Evolutionary conservation across 176 grass and related monocot species (phyloP).

Genomic region (Secale cereale): DNA sequence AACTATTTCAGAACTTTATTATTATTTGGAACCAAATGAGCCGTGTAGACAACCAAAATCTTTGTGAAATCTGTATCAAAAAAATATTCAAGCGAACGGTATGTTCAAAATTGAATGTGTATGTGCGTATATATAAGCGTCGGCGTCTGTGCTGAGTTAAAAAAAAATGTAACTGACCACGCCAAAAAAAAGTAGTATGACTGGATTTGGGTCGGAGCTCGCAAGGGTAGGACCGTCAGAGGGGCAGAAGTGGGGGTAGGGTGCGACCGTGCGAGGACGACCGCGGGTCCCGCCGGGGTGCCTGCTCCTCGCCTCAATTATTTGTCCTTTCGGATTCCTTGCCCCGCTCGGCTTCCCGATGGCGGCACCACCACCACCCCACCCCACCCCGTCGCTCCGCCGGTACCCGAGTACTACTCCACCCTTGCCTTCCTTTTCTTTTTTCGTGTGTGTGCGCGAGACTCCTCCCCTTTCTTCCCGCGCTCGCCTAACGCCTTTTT

Average conservation of each 20-base stretch:
- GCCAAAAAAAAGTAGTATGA: too few species aligned
- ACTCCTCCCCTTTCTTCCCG: background rate
- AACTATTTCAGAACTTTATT: too few species aligned
- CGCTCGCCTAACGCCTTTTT: background rate
- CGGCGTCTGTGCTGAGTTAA: too few species aligned
- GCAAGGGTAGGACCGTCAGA: background rate
- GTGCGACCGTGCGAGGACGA: background rate
- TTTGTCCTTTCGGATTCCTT: constrained; percentile 44
- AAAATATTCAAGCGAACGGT: too few species aligned
- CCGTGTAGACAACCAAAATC: too few species aligned
- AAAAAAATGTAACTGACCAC: too few species aligned
- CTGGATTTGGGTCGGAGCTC: background rate
- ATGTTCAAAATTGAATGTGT: background rate
- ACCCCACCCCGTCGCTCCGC: background rate
- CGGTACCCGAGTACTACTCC: background rate
- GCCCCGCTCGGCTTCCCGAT: background rate
- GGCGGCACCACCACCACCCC: background rate
- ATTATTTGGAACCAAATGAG: too few species aligned
- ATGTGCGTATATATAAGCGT: too few species aligned
- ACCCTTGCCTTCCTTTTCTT: background rate
- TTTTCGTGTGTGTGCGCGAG: too few species aligned
- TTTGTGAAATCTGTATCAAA: too few species aligned
- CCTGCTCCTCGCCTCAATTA: constrained; percentile 23
- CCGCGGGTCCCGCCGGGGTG: background rate
- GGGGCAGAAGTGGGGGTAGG: background rate